These are phyloP conservation scores for Paramecium caudatum DNA, from an alignment of 73 alveolate genomes.

Conservation along the genomic window DNA sequence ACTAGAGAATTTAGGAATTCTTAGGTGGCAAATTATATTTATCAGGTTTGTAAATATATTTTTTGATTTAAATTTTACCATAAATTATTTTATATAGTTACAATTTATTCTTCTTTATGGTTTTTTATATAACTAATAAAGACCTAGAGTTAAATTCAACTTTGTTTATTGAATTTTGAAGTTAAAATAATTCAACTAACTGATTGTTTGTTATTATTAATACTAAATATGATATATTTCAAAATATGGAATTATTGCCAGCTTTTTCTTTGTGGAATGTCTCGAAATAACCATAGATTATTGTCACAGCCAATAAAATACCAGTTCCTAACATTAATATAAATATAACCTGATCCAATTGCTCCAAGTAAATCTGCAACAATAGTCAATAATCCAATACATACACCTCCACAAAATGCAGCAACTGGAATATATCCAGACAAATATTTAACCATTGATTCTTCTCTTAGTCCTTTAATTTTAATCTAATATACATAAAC, in stretches of 20 bases:
- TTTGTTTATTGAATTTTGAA: too few species aligned
- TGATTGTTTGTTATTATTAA: too few species aligned
- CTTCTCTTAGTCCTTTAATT: constrained; percentile 73
- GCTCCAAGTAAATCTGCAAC: constrained; percentile 99
- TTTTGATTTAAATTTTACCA: too few species aligned
- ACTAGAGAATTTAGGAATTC: too few species aligned
- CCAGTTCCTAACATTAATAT: constrained; percentile 93
- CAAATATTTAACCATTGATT: constrained; percentile 89
- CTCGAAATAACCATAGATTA: constrained; percentile 99
- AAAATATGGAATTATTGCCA: constrained; percentile 22
- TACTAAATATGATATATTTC: not conserved
- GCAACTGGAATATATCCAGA: constrained; percentile 99
- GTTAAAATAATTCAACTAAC: too few species aligned
- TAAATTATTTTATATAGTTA: too few species aligned
- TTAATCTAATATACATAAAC: not conserved
- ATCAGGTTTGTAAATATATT: too few species aligned
- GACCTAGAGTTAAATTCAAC: too few species aligned
- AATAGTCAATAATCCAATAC: constrained; percentile 99
- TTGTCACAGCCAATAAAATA: constrained; percentile 98
- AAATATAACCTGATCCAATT: constrained; percentile 87
- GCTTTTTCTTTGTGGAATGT: constrained; percentile 89
- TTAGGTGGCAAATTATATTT: too few species aligned
- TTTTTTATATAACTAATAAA: too few species aligned
- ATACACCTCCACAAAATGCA: constrained; percentile 99
- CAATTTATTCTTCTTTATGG: too few species aligned